Conservation (phyloP, 192 early-diverging fungal genomes). For the Phycomyces nitens region DNA sequence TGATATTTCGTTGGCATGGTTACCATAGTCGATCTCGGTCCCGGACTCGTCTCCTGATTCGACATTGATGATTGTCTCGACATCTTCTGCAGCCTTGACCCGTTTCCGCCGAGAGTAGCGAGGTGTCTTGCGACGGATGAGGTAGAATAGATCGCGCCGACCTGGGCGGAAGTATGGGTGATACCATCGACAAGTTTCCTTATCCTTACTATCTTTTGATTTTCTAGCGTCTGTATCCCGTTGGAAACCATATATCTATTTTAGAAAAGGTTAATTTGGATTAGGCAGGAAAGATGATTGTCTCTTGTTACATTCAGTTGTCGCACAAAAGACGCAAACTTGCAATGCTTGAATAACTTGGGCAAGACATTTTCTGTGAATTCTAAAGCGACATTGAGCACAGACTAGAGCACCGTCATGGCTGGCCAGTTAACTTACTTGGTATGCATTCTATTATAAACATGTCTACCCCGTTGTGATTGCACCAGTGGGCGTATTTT, state of each 20-base stretch:
- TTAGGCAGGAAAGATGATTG: background rate
- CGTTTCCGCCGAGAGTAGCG: constrained; percentile 20
- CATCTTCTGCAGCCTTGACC: constrained; percentile 12
- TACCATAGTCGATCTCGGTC: background rate
- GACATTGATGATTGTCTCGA: constrained; percentile 15
- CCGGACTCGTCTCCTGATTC: constrained; percentile 11
- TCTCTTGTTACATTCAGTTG: constrained; percentile 42
- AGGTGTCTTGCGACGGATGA: constrained; percentile 38
- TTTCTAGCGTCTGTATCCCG: constrained; percentile 47
- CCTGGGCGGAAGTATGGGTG: constrained; percentile 43
- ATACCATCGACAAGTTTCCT: constrained; percentile 43
- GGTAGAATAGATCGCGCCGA: constrained; percentile 38
- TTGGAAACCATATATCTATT: constrained; percentile 48
- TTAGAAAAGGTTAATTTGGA: background rate
- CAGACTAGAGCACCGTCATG: too few species aligned
- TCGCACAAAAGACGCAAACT: constrained; percentile 49
- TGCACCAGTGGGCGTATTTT: constrained; percentile 33
- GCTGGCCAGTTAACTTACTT: constrained; percentile 26
- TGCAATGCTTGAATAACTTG: constrained; percentile 46
- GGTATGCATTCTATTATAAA: constrained; percentile 39
- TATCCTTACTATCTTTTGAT: constrained; percentile 42
- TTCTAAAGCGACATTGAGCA: constrained; percentile 21
- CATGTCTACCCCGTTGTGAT: constrained; percentile 33
- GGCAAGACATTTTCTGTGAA: constrained; percentile 41
- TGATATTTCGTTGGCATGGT: background rate